A percentile compares a stretch with the other conserved stretches of the same genome.
phyloP scores from a whole-genome alignment of 257 asterid genomes.

The Eustoma russellianum region DNA sequence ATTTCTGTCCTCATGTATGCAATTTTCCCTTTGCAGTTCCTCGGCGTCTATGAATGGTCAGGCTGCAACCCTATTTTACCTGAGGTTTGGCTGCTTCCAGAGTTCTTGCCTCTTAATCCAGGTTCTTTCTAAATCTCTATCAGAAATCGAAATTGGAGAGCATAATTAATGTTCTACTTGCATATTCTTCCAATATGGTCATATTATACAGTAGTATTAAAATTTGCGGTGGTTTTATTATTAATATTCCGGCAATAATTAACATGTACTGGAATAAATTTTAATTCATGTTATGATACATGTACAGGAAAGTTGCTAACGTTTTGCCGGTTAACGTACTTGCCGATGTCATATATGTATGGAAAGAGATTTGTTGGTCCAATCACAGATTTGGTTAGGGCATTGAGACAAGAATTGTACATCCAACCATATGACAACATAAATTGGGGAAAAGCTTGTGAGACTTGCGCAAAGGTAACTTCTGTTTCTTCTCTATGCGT shows the following conservation, averaged over 20 bases:
- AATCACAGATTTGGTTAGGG: constrained; percentile 11
- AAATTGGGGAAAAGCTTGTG: constrained; percentile 34
- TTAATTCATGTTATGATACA: too few species aligned
- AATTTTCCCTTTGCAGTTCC: constrained; percentile 13
- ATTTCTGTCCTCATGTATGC: not conserved
- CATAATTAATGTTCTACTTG: not conserved
- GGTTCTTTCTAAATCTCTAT: constrained; percentile 10
- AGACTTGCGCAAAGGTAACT: constrained; percentile 35
- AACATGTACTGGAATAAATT: too few species aligned
- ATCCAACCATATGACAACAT: constrained; percentile 23
- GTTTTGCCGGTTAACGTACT: constrained; percentile 38
- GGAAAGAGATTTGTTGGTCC: constrained; percentile 50
- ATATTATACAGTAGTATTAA: too few species aligned
- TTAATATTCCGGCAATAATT: too few species aligned
- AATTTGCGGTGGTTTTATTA: too few species aligned
- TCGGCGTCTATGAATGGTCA: constrained; percentile 41
- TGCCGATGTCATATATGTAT: constrained; percentile 51
- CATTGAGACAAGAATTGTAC: constrained; percentile 30
- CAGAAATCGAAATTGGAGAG: too few species aligned
- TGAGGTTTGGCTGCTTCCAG: constrained; percentile 40
- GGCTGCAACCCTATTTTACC: constrained; percentile 49
- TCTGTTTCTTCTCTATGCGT: too few species aligned
- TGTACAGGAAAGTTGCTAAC: constrained; percentile 36
- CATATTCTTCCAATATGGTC: not conserved
- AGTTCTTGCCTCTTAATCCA: constrained; percentile 27